Conservation (phyloP, 2,329 filamentous ascomycete genomes). For the Colletotrichum tamarilloi region DNA sequence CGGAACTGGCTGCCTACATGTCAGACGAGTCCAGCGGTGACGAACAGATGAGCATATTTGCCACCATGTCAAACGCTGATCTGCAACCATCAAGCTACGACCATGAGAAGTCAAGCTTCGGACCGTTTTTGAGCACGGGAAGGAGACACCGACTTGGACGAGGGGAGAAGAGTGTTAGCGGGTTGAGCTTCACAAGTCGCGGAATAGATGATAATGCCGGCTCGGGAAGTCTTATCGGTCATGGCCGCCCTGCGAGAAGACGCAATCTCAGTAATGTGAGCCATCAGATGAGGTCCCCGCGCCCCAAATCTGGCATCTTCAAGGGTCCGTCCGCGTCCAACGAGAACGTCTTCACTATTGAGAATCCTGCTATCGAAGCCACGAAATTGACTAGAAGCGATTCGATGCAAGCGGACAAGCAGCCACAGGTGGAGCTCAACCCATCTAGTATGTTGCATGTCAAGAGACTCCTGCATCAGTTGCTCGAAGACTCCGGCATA, state of each 20-base stretch:
- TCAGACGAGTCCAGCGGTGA: conserved; percentile 96
- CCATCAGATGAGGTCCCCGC: conserved; percentile 78
- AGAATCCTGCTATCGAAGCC: conserved; percentile 55
- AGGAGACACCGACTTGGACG: conserved; percentile 79
- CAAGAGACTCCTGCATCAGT: conserved; percentile 83
- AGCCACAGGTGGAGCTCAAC: conserved; percentile 86
- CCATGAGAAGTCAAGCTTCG: conserved; percentile 78
- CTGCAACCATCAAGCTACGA: conserved; percentile 75
- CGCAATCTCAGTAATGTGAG: conserved; percentile 89
- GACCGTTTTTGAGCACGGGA: conserved; percentile 76
- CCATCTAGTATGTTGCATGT: conserved; percentile 90
- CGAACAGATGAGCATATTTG: conserved; percentile 89
- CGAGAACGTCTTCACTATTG: conserved; percentile 61
- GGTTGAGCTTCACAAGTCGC: conserved; percentile 75
- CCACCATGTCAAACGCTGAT: conserved; percentile 75
- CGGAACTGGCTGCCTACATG: conserved; percentile 93
- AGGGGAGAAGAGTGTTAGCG: conserved; percentile 81
- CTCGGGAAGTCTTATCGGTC: conserved; percentile 67
- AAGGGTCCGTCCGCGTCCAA: conserved; percentile 65
- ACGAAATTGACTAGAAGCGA: conserved; percentile 78
- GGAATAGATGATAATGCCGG: conserved; percentile 74
- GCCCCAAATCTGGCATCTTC: conserved; percentile 68
- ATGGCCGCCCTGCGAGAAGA: conserved; percentile 72
- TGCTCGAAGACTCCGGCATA: conserved; percentile 81
- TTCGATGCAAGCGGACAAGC: conserved; percentile 80